A percentile compares a stretch with the other conserved stretches of the same genome.
phyloP scores from a whole-genome alignment of 768 basidiomycete species.

The Suillus cothurnatus region DNA sequence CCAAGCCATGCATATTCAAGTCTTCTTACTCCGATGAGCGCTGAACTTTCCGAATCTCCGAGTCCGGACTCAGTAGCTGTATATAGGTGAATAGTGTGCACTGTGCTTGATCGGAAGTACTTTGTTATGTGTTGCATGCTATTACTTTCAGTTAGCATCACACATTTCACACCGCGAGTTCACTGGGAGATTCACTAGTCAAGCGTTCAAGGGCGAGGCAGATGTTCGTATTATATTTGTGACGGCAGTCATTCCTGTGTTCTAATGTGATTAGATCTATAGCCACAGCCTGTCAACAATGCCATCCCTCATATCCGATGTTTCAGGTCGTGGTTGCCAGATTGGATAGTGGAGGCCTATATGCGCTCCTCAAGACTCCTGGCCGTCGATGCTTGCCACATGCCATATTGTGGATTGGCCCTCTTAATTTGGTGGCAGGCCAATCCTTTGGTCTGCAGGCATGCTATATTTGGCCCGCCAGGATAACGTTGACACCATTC shows the following conservation, averaged over 20 bases:
- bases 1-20: background rate
- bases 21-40: background rate
- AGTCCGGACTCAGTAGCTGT: background rate
- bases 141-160: background rate
- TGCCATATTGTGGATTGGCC: background rate
- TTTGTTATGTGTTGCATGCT: background rate
- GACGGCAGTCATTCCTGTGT: background rate
- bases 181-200: background rate
- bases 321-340: background rate
- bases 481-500: background rate
- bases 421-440: background rate
- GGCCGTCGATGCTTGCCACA: background rate
- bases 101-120: background rate
- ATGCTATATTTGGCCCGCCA: background rate
- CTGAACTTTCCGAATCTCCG: too few relatives aligned
- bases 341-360: background rate
- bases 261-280: background rate
- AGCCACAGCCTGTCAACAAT: background rate
- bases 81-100: background rate
- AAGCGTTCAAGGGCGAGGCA: background rate
- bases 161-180: background rate
- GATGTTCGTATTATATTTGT: background rate
- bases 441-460: background rate
- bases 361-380: background rate
- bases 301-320: background rate